Evolutionary conservation across 2,329 filamentous ascomycete genomes (phyloP).

Genomic region (Apiospora rasikravindrae): DNA sequence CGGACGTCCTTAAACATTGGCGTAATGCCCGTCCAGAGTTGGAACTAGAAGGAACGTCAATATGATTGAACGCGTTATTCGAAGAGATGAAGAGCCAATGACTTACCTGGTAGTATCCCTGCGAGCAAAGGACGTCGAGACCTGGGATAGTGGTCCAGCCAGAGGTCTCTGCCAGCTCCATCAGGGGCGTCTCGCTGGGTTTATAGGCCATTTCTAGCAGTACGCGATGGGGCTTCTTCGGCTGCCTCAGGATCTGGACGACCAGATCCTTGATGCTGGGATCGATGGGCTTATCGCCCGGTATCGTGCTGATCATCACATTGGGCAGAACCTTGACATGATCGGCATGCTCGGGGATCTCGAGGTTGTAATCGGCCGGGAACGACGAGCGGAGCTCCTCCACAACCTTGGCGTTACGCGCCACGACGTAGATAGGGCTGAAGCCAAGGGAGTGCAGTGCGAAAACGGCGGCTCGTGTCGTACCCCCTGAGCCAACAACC

Average conservation of each 20-base stretch:
- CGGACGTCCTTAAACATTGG: constrained; percentile 75
- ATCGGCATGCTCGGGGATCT: constrained; percentile 57
- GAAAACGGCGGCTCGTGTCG: constrained; percentile 88
- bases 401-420: constrained; percentile 74
- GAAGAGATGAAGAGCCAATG: neutral
- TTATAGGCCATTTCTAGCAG: constrained; percentile 97
- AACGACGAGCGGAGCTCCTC: constrained; percentile 73
- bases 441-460: constrained; percentile 85
- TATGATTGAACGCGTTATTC: constrained; percentile 22
- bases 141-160: constrained; percentile 87
- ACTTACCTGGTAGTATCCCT: constrained; percentile 85
- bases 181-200: constrained; percentile 80
- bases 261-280: constrained; percentile 70
- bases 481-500: constrained; percentile 90
- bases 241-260: constrained; percentile 53
- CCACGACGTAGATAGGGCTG: constrained; percentile 84
- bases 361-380: constrained; percentile 73
- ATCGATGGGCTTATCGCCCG: constrained; percentile 85
- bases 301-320: constrained; percentile 89
- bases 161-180: constrained; percentile 78
- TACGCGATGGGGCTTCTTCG: constrained; percentile 54
- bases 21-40: constrained; percentile 82
- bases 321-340: constrained; percentile 57
- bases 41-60: constrained; percentile 58
- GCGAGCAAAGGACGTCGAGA: constrained; percentile 85